Base-by-base conservation (phyloP, 1,284 basidiomycete genomes). In the Trichosporon inkin region DNA sequence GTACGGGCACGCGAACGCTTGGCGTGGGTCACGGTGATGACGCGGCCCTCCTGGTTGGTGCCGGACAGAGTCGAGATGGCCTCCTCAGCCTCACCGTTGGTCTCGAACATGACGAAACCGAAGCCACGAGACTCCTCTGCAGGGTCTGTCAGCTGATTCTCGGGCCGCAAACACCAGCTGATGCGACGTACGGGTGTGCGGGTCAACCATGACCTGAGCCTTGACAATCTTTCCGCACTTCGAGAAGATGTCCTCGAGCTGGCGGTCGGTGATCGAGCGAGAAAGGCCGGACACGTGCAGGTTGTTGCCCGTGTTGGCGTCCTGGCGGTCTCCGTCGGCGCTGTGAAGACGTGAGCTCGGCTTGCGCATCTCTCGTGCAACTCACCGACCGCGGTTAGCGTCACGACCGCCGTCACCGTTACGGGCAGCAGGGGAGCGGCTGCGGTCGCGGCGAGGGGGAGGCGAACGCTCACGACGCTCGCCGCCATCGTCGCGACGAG, bases 91-190 rank as follows among this genome's bases (percentile, higher is more conserved):
- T 96, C 93, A 68, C 92, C 90, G 41, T 72, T 77, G 37, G 84
- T 84, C 75, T 92, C 90, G 87, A 95, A 94, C 59, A 92, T 97
- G 72, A 99, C 95, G 78, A 99, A 99, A 47, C 92, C 95, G 71
- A 99, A 98, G 38, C 94, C 95, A 72, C 95, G 90, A 58, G 92
- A 93, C 73, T 97, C 94, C 71, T 71, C 74, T 76, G 57, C 1
- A 13, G 13, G 17, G 3, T n/a, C 11, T 16, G 55, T 59, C 32
- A 59, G 37, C 24, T 47, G 6, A n/a, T n/a, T n/a, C n/a, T n/a
- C n/a, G 2, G 10, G 40, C 3, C 13, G 13, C 3, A 10, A 13
- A 3, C 41, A 3, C 13, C 22, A n/a, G 14, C 16, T n/a, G 38
- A 11, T n/a, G n/a, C n/a, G 14, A 71, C 73, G 17, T 53, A 74